Percentiles rank a stretch among this genome's conserved stretches.
Conservation (phyloP, 2,329 filamentous ascomycete species). For the Scleromitrula shiraiana region DNA sequence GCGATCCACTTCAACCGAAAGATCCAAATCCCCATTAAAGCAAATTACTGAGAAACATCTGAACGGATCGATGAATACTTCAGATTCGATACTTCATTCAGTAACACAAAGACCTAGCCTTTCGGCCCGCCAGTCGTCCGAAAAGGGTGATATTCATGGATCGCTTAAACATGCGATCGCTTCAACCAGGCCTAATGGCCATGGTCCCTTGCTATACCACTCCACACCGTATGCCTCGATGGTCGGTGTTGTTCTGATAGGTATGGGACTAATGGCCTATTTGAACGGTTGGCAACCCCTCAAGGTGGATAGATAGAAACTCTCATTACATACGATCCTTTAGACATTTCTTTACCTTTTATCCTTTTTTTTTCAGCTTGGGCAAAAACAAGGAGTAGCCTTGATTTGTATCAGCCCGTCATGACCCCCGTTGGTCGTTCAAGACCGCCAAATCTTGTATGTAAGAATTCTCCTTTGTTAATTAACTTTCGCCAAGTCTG, state of each 20-base stretch:
- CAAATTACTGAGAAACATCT: background rate
- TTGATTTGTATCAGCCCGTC: too few relatives aligned
- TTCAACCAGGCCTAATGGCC: conserved; percentile 30
- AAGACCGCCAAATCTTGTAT: too few relatives aligned
- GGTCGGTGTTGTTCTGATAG: conserved; percentile 71
- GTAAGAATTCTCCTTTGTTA: too few relatives aligned
- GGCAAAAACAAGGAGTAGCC: too few relatives aligned
- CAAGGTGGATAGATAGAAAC: conserved; percentile 26
- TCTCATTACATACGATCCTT: background rate
- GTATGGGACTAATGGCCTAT: conserved; percentile 79
- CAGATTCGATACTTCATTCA: conserved; percentile 7
- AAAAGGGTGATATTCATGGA: conserved; percentile 15
- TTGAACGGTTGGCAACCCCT: conserved; percentile 68
- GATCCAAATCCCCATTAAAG: conserved; percentile 12
- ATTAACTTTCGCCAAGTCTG: too few relatives aligned
- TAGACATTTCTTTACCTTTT: too few relatives aligned
- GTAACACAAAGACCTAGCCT: conserved; percentile 13
- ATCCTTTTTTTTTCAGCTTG: too few relatives aligned
- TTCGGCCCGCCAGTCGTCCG: background rate
- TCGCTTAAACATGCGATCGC: conserved; percentile 3
- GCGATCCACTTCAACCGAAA: conserved; percentile 19
- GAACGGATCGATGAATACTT: conserved; percentile 11
- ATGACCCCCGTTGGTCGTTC: too few relatives aligned
- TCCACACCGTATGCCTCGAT: conserved; percentile 72
- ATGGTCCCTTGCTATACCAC: conserved; percentile 43